Percentiles rank a stretch among this genome's conserved stretches.
Evolutionary conservation across 495 filamentous ascomycete genomes (phyloP).

Genomic region (Annulohypoxylon moriforme): DNA sequence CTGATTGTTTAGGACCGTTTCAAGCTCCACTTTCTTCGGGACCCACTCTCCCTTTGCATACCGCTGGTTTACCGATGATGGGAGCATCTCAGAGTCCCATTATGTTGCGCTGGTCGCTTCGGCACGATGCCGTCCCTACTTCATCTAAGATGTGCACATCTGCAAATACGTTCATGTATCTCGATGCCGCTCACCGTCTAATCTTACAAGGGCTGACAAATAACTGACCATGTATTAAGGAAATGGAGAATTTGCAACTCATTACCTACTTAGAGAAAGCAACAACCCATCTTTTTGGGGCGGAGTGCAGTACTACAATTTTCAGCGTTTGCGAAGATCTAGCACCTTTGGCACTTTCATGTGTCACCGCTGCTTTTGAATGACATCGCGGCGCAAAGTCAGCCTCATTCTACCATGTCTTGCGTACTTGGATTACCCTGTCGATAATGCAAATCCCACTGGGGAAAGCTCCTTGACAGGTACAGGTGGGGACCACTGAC

Average conservation of each 20-base stretch:
- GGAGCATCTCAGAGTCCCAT: conserved; percentile 14
- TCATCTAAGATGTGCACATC: not conserved
- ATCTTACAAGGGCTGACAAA: conserved; percentile 6
- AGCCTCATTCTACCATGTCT: conserved; percentile 36
- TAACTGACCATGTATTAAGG: not conserved
- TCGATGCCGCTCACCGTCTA: not conserved
- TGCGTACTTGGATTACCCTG: conserved; percentile 34
- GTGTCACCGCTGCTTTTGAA: conserved; percentile 12
- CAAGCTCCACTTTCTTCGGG: conserved; percentile 34
- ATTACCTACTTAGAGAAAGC: not conserved
- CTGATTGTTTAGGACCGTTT: conserved; percentile 46
- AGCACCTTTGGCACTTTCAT: conserved; percentile 1
- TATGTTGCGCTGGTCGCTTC: conserved; percentile 7
- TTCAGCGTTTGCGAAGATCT: not conserved
- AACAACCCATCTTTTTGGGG: not conserved
- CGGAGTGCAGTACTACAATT: not conserved
- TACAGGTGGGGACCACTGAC: conserved; percentile 36
- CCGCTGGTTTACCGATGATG: conserved; percentile 15
- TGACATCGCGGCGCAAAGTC: conserved; percentile 27
- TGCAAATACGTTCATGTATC: not conserved
- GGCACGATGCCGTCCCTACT: not conserved
- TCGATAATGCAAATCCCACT: conserved; percentile 44
- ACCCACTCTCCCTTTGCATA: conserved; percentile 24
- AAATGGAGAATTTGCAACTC: conserved; percentile 6
- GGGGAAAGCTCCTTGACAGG: conserved; percentile 46